Evolutionary conservation across 2,329 filamentous ascomycete species (phyloP).

Genomic region (Colletotrichum acutatum): DNA sequence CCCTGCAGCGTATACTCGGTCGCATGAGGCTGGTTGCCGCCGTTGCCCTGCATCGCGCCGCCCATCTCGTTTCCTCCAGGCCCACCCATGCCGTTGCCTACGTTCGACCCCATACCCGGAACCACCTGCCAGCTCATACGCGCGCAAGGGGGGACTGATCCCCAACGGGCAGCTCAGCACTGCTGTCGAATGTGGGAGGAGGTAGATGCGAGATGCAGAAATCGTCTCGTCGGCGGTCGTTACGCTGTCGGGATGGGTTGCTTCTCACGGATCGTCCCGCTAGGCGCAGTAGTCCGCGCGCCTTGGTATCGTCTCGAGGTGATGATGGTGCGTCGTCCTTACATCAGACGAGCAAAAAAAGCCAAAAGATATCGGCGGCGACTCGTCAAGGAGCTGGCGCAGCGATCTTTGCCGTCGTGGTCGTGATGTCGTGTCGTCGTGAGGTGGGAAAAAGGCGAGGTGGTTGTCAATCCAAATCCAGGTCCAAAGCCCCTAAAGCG

Average conservation of each 20-base stretch:
- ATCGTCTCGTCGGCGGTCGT: not conserved
- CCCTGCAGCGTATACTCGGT: slow-evolving; percentile 73
- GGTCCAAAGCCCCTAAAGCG: slow-evolving; percentile 9
- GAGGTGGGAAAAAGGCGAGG: not conserved
- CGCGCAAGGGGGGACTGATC: slow-evolving; percentile 30
- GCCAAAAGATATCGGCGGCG: not conserved
- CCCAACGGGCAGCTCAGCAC: slow-evolving; percentile 24
- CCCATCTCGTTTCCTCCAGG: slow-evolving; percentile 56
- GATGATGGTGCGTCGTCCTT: slow-evolving; percentile 1
- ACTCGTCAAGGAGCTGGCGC: slow-evolving; percentile 17
- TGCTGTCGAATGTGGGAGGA: not conserved
- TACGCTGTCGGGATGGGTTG: not conserved
- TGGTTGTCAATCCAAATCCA: slow-evolving; percentile 16
- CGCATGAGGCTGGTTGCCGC: slow-evolving; percentile 64
- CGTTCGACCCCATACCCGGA: slow-evolving; percentile 53
- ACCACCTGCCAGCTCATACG: slow-evolving; percentile 50
- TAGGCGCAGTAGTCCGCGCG: slow-evolving; percentile 9
- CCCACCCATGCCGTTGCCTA: slow-evolving; percentile 49
- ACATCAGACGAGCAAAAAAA: slow-evolving; percentile 3
- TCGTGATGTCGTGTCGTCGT: slow-evolving; percentile 18
- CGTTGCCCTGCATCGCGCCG: slow-evolving; percentile 58
- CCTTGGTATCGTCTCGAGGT: not conserved
- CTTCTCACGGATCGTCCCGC: slow-evolving; percentile 1
- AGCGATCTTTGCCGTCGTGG: slow-evolving; percentile 12
- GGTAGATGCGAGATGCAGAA: not conserved